phyloP scores from a whole-genome alignment of 305 asterid genomes.

The Fraxinus greggii region DNA sequence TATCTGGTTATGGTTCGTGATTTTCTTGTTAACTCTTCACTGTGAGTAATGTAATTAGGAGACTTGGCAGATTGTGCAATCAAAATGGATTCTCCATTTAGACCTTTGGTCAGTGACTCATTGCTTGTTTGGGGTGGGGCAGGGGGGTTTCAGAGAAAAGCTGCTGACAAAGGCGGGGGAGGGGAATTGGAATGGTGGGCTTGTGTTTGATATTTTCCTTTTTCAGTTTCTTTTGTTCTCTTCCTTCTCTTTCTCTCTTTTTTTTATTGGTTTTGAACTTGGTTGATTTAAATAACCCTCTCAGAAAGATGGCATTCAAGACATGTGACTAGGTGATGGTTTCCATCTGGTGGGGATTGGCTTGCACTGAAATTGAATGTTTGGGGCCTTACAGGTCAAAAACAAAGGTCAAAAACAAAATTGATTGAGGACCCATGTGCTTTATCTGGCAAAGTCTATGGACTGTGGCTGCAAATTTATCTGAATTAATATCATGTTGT shows the following conservation, averaged over 20 bases:
- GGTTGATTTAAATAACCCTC: neutral
- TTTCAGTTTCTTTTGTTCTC: neutral
- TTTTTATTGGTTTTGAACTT: neutral
- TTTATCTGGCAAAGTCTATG: neutral
- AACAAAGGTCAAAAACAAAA: neutral
- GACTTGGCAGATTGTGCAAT: neutral
- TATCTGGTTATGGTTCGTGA: neutral
- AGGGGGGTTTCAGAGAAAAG: neutral
- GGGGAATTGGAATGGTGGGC: neutral
- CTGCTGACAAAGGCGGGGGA: neutral
- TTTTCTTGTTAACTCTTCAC: conserved; percentile 1
- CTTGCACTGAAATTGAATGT: neutral
- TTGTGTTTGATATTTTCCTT: neutral
- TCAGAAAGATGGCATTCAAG: neutral
- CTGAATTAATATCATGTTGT: neutral
- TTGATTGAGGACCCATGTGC: neutral
- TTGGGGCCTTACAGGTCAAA: neutral
- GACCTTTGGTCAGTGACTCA: neutral
- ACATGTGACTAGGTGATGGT: neutral
- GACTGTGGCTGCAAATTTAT: neutral
- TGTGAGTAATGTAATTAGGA: neutral
- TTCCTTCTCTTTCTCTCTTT: neutral
- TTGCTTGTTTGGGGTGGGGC: neutral
- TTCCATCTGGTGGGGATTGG: neutral
- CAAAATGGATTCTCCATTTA: neutral